Evolutionary conservation across 192 early-diverging fungal species (phyloP).

Genomic region (Coemansia sp.): DNA sequence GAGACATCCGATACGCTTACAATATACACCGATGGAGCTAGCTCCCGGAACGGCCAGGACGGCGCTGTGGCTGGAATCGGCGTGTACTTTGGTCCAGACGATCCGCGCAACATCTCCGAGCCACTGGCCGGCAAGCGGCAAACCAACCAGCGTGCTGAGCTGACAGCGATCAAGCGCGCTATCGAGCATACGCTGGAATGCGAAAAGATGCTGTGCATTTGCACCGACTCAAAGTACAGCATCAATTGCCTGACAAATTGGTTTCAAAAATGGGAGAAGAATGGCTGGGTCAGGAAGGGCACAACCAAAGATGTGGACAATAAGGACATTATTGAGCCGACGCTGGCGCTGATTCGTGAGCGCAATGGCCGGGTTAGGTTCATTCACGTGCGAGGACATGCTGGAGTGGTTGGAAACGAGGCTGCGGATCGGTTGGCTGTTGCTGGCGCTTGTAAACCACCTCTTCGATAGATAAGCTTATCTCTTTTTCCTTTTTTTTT

Average conservation of each 20-base stretch:
- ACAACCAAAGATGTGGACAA: constrained; percentile 71
- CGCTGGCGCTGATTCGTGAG: constrained; percentile 40
- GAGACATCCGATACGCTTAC: too few relatives aligned
- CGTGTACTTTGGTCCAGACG: constrained; percentile 73
- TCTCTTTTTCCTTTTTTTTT: too few relatives aligned
- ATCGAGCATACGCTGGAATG: constrained; percentile 19
- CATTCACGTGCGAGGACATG: constrained; percentile 71
- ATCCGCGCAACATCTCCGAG: constrained; percentile 68
- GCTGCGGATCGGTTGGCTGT: constrained; percentile 77
- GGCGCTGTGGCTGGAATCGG: constrained; percentile 78
- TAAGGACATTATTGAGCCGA: constrained; percentile 67
- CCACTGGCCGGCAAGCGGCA: constrained; percentile 53
- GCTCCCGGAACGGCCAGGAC: constrained; percentile 64
- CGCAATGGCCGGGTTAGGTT: constrained; percentile 19
- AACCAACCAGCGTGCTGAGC: constrained; percentile 76
- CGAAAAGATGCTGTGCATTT: constrained; percentile 52
- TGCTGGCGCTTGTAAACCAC: constrained; percentile 58
- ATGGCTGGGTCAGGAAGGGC: constrained; percentile 62
- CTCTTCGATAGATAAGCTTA: too few relatives aligned
- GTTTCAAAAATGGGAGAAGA: constrained; percentile 70
- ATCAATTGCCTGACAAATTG: constrained; percentile 69
- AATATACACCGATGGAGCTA: too few relatives aligned
- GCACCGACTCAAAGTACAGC: constrained; percentile 77
- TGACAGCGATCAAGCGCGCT: constrained; percentile 60
- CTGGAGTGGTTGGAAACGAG: constrained; percentile 74